phyloP scores from a whole-genome alignment of 2,329 filamentous ascomycete genomes.

The Clonostachys solani region DNA sequence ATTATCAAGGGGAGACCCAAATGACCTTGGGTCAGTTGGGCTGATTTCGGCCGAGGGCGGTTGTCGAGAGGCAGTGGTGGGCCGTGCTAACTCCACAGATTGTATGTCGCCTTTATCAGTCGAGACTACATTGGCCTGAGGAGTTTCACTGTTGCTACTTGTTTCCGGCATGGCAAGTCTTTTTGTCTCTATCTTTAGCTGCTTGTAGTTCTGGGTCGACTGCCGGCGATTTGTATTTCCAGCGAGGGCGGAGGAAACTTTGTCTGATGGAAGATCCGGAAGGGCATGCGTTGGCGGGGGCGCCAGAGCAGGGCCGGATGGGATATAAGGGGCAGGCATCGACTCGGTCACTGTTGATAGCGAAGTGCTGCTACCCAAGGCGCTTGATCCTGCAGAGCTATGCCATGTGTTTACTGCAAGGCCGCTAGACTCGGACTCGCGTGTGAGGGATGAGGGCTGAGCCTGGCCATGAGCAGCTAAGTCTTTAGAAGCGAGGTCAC shows the following conservation, averaged over 20 bases:
- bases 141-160: too few relatives aligned
- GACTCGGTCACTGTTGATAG: slow-evolving; percentile 67
- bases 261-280: slow-evolving; percentile 34
- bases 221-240: slow-evolving; percentile 67
- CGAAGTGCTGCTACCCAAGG: slow-evolving; percentile 51
- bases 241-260: slow-evolving; percentile 23
- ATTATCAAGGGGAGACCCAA: slow-evolving; percentile 24
- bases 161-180: slow-evolving; percentile 15
- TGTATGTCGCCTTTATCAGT: too few relatives aligned
- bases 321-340: slow-evolving; percentile 12
- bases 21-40: slow-evolving; percentile 14
- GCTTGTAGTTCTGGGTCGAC: slow-evolving; percentile 75
- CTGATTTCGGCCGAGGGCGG: slow-evolving; percentile 19
- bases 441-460: slow-evolving; percentile 57
- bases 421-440: slow-evolving; percentile 79
- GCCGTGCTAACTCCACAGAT: not conserved
- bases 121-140: too few relatives aligned
- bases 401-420: slow-evolving; percentile 77
- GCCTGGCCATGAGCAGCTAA: slow-evolving; percentile 56
- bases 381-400: slow-evolving; percentile 71
- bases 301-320: slow-evolving; percentile 15
- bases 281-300: slow-evolving; percentile 46
- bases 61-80: slow-evolving; percentile 4
- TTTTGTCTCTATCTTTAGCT: slow-evolving; percentile 82
- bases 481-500: slow-evolving; percentile 76